Base-by-base conservation (phyloP, 768 basidiomycete genomes). In the Hemileccinum impolitum region DNA sequence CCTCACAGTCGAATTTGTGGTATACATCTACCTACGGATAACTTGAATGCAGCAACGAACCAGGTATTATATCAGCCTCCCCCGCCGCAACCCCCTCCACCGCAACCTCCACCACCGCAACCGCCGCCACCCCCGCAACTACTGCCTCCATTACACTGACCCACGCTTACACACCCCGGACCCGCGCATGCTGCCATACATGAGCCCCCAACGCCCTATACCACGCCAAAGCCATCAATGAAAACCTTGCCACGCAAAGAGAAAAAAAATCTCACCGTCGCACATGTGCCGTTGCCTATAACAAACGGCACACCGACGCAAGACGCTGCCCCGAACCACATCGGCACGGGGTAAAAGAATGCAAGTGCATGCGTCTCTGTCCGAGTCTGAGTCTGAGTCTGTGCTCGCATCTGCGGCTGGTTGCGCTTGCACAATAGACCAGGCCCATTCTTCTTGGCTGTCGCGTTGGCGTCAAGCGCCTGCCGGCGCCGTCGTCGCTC, bases 331-430 rank as follows among this genome's bases (percentile, higher is more conserved):
- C 41, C 45, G 14, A 11, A 11, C 30, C 19, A 37, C 4, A 56
- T 1, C 4, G 55, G 55, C 3, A 56, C 5, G 13, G 55, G 55
- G 14, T 56, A 56, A 6, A 56, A 45, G 18, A 56, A 56, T 2
- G 54, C 31, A 4, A 46, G 39, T 1, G n/a, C 49, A 21, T 56
- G 50, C 14, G 15, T 7, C 9, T 30, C 28, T 12, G 28, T 30
- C 28, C 23, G 23, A 23, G 23, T 23, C 23, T 23, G 23, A 23
- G 23, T 23, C 23, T 6, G 23, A 23, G 23, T 6, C 23, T 3
- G 23, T 6, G 23, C 6, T 23, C 23, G 23, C 23, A 23, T 23
- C 12, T 11, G 14, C 30, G 25, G 28, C 19, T 6, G 21, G 17
- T 18, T 15, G 18, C 41, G 23, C 13, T 38, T 8, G 28, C 18